phyloP scores from a whole-genome alignment of 2,329 filamentous ascomycete genomes.

The Coniella vitis region DNA sequence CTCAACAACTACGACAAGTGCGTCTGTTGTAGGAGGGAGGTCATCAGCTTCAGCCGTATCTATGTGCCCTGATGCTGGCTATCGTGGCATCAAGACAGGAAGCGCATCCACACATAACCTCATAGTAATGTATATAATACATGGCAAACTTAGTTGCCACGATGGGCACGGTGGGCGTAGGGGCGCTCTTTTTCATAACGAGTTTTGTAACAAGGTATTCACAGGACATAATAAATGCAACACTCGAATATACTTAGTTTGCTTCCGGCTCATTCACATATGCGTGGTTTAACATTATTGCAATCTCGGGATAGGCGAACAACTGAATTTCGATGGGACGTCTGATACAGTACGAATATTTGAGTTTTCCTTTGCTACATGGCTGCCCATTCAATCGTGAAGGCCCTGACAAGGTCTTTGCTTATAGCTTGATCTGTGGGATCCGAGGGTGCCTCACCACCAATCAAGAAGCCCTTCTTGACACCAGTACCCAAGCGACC shows the following conservation, averaged over 20 bases:
- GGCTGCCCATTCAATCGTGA: constrained; percentile 89
- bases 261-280: no score
- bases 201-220: no score
- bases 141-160: not conserved
- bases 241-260: no score
- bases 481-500: constrained; percentile 88
- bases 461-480: constrained; percentile 90
- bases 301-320: no score
- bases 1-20: constrained; percentile 98
- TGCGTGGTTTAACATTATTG: no score
- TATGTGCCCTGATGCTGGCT: constrained; percentile 62
- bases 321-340: no score
- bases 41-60: constrained; percentile 82
- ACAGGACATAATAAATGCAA: no score
- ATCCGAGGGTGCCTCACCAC: constrained; percentile 49
- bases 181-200: constrained; percentile 1
- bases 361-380: constrained; percentile 50
- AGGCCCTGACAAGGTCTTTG: constrained; percentile 54
- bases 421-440: constrained; percentile 21
- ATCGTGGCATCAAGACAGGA: not conserved
- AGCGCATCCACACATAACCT: not conserved
- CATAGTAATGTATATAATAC: constrained; percentile 8
- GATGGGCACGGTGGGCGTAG: constrained; percentile 10
- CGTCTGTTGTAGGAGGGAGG: constrained; percentile 85
- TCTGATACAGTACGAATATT: no score